Evolutionary conservation across 2,329 filamentous ascomycete genomes (phyloP).

Genomic region (Ciborinia camelliae): DNA sequence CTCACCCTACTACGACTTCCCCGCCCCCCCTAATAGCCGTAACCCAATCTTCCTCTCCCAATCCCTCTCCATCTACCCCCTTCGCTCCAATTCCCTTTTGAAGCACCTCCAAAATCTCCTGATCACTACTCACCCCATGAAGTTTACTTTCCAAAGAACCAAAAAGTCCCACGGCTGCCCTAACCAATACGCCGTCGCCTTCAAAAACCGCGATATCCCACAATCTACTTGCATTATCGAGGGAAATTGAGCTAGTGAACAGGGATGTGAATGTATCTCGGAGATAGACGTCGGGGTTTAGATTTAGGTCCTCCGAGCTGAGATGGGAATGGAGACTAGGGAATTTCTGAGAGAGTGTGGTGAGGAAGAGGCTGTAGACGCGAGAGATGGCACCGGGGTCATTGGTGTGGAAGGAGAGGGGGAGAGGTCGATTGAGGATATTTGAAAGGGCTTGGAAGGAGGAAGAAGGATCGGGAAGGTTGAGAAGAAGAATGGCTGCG

Average conservation of each 20-base stretch:
- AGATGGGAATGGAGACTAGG: slow-evolving; percentile 63
- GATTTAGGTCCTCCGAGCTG: slow-evolving; percentile 46
- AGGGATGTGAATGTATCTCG: slow-evolving; percentile 59
- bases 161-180: slow-evolving; percentile 68
- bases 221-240: slow-evolving; percentile 68
- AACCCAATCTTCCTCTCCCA: slow-evolving; percentile 35
- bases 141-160: slow-evolving; percentile 48
- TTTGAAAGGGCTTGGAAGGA: slow-evolving; percentile 74
- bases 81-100: slow-evolving; percentile 22
- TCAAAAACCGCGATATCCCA: slow-evolving; percentile 86
- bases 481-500: slow-evolving; percentile 69
- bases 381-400: slow-evolving; percentile 67
- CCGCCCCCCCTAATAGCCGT: slow-evolving; percentile 28
- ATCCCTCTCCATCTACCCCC: slow-evolving; percentile 27
- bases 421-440: slow-evolving; percentile 70
- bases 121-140: slow-evolving; percentile 40
- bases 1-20: slow-evolving; percentile 24
- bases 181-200: slow-evolving; percentile 67
- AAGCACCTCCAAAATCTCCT: slow-evolving; percentile 27
- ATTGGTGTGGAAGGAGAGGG: slow-evolving; percentile 69
- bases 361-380: slow-evolving; percentile 66
- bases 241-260: slow-evolving; percentile 59
- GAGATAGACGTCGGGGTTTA: slow-evolving; percentile 53
- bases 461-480: slow-evolving; percentile 59
- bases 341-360: slow-evolving; percentile 63